phyloP scores from a whole-genome alignment of 1,284 basidiomycete species.

The Leccinum fallax region DNA sequence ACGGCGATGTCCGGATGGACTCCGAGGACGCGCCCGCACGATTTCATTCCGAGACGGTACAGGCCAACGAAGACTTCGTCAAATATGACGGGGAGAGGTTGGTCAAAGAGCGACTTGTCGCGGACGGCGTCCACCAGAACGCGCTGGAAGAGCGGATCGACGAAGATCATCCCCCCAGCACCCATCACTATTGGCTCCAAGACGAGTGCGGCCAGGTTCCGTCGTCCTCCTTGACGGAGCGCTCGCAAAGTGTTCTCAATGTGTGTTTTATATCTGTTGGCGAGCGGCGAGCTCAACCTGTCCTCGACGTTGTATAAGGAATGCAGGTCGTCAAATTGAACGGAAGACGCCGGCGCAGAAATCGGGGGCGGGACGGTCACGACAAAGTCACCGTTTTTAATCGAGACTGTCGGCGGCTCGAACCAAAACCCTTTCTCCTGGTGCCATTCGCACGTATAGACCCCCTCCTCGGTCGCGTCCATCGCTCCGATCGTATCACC shows the following conservation, averaged over 20 bases:
- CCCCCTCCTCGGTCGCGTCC: conserved; percentile 91
- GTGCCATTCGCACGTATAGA: conserved; percentile 98
- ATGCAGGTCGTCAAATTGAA: conserved; percentile 49
- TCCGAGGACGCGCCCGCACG: conserved; percentile 67
- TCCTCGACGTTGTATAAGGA: conserved; percentile 74
- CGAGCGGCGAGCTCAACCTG: conserved; percentile 66
- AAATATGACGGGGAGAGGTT: conserved; percentile 87
- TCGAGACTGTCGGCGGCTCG: conserved; percentile 79
- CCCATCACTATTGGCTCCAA: conserved; percentile 95
- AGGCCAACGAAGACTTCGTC: conserved; percentile 97
- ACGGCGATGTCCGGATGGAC: conserved; percentile 85
- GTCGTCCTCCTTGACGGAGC: conserved; percentile 44
- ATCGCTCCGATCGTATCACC: conserved; percentile 98
- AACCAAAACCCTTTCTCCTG: conserved; percentile 92
- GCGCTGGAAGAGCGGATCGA: conserved; percentile 95
- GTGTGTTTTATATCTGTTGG: conserved; percentile 62
- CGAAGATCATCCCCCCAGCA: conserved; percentile 97
- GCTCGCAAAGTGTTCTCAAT: conserved; percentile 58
- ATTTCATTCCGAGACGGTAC: conserved; percentile 80
- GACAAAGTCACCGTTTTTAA: conserved; percentile 62
- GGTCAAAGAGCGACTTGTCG: conserved; percentile 34
- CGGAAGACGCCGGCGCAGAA: conserved; percentile 32
- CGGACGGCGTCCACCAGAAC: conserved; percentile 85
- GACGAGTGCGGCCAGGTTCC: conserved; percentile 72
- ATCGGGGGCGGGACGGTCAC: conserved; percentile 64